phyloP scores from a whole-genome alignment of 2,329 filamentous ascomycete genomes.

The Penicillium nordicum region DNA sequence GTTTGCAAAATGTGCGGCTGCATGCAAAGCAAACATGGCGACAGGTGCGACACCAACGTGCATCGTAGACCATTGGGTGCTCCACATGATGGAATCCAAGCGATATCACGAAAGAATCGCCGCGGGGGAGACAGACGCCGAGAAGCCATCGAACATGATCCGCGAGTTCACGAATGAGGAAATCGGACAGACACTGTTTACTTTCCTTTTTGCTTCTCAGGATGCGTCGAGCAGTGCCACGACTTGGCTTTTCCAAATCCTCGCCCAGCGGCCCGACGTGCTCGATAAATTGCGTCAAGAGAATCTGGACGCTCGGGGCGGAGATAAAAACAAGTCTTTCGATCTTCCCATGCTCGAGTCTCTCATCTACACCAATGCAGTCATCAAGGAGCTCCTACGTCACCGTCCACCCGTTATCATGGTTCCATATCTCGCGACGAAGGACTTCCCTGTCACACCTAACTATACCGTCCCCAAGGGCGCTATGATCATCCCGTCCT shows the following conservation, averaged over 20 bases:
- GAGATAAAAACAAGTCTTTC: constrained; percentile 42
- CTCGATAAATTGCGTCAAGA: constrained; percentile 47
- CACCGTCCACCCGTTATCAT: constrained; percentile 54
- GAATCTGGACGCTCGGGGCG: constrained; percentile 45
- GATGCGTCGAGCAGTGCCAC: constrained; percentile 54
- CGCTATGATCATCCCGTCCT: constrained; percentile 51
- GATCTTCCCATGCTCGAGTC: constrained; percentile 49
- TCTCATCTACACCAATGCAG: constrained; percentile 52
- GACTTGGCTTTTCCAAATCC: constrained; percentile 53
- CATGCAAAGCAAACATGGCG: constrained; percentile 79
- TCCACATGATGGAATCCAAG: constrained; percentile 75
- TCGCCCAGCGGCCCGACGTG: constrained; percentile 52
- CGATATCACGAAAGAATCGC: constrained; percentile 69
- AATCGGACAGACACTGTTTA: constrained; percentile 52
- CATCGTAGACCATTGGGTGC: constrained; percentile 86
- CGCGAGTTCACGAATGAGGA: constrained; percentile 52
- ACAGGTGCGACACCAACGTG: constrained; percentile 74
- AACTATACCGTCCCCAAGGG: constrained; percentile 51
- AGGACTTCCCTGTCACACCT: constrained; percentile 47
- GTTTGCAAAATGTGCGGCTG: constrained; percentile 79
- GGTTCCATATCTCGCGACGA: constrained; percentile 51
- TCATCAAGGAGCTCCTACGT: constrained; percentile 54
- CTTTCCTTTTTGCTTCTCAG: constrained; percentile 54
- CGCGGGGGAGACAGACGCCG: constrained; percentile 56
- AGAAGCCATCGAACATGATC: constrained; percentile 49